Conservation (phyloP, 1,284 basidiomycete species). For the Heterobasidion irregulare region DNA sequence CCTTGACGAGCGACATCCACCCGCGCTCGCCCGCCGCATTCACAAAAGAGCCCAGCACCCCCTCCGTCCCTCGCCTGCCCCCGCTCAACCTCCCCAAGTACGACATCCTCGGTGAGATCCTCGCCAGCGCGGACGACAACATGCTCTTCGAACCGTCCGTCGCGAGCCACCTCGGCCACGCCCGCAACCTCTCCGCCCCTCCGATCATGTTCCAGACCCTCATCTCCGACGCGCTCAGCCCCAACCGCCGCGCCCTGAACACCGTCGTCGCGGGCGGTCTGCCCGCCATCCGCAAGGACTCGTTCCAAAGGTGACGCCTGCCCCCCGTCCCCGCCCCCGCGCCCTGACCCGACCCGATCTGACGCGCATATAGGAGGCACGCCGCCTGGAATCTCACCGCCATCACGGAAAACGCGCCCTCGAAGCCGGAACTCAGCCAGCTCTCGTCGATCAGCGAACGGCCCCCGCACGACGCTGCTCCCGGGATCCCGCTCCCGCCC, state of each 20-base stretch:
- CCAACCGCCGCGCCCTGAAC: constrained; percentile 1
- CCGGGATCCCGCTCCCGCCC: neutral
- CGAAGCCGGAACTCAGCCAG: neutral
- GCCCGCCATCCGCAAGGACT: neutral
- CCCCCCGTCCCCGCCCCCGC: no score
- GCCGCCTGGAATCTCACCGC: neutral
- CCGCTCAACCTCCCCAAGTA: constrained; percentile 9
- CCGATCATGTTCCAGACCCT: constrained; percentile 7
- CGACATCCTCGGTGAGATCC: constrained; percentile 13
- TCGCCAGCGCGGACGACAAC: constrained; percentile 7
- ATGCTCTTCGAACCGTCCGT: neutral
- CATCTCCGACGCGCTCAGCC: neutral
- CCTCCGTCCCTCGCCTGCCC: constrained; percentile 8
- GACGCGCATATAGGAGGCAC: no score
- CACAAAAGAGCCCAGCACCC: neutral
- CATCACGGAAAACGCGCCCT: neutral
- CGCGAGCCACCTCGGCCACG: constrained; percentile 6
- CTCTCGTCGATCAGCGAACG: neutral
- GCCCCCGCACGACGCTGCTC: neutral
- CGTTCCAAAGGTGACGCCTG: no score
- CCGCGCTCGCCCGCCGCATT: neutral
- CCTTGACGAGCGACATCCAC: constrained; percentile 10
- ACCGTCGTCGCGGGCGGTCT: constrained; percentile 1
- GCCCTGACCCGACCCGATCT: no score
- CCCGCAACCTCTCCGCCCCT: constrained; percentile 15